Base-by-base conservation (phyloP, 306 rosid species). In the Vicia faba region DNA sequence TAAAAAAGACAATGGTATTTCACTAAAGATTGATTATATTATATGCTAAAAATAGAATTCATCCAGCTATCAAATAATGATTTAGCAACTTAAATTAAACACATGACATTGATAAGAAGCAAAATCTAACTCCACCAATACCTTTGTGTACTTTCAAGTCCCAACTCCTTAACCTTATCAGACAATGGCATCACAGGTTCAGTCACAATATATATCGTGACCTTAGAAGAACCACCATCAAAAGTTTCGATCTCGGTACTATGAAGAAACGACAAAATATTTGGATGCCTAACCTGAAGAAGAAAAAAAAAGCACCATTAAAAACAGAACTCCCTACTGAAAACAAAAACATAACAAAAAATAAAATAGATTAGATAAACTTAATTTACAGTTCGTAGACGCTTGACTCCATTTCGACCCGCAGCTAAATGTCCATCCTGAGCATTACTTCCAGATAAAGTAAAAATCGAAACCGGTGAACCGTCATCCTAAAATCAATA, bases 211-310 rank as follows among this genome's bases (percentile, higher is more conserved):
- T 95, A 90, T 70, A 95, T 90, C 0, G 89, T 88, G 58, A 88
- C 86, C 90, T 90, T 95, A 36, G 90, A 10, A 50, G 92, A 61
- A 75, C 91, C 80, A 11, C 80, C 88, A 10, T 90, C 99, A 54
- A 62, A 25, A 67, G 86, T 79, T 78, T 90, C 99, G 4, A 80
- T 64, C 85, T 95, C 97, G 0, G 96, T 82, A 76, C 99, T 90
- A 51, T 95, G 97, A 64, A 95, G 99, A 86, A 95, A 95, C 15
- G 99, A 88, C 75, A 95, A 79, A 72, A 95, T 90, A 83, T 95
- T 95, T 64, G 97, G 99, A 84, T 95, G 99, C 76, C 99, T 86
- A 68, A 95, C 97, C 99, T 95, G 93, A 81, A 85, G 70, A 72
- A 4, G 8, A 7, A 9, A 71, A 20, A 20, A 20, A 20, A 20